Evolutionary conservation across 768 basidiomycete genomes (phyloP).

Genomic region (Cyathus striatus): DNA sequence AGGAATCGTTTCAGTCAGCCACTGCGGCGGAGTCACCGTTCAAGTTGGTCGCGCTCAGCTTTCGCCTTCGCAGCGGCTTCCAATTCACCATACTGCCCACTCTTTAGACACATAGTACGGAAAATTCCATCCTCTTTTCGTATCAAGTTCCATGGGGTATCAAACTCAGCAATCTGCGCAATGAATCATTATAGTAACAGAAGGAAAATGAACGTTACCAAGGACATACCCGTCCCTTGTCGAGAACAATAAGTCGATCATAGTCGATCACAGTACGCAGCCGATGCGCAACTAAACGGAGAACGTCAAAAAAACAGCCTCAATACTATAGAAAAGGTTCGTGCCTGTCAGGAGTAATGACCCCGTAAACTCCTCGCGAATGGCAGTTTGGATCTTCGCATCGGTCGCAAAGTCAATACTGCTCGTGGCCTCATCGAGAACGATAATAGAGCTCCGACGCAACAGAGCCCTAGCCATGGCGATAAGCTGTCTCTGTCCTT

Average conservation of each 20-base stretch:
- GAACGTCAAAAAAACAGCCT: conserved; percentile 1
- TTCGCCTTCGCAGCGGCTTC: conserved; percentile 52
- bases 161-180: conserved; percentile 53
- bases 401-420: conserved; percentile 88
- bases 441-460: conserved; percentile 65
- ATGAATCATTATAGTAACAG: not conserved
- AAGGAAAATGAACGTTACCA: not conserved
- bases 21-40: no score
- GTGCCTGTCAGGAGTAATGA: conserved; percentile 69
- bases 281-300: conserved; percentile 58
- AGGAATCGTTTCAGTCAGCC: no score
- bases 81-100: conserved; percentile 59
- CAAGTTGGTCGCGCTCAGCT: conserved; percentile 13
- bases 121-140: conserved; percentile 61
- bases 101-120: conserved; percentile 65
- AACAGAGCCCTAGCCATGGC: conserved; percentile 82
- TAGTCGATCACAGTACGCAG: conserved; percentile 79
- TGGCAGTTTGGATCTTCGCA: conserved; percentile 84
- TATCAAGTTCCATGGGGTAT: conserved; percentile 68
- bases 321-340: conserved; percentile 8
- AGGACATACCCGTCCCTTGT: conserved; percentile 49
- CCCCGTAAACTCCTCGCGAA: conserved; percentile 77
- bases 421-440: conserved; percentile 81
- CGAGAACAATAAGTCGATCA: conserved; percentile 74
- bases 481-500: conserved; percentile 86